Evolutionary conservation across 2,329 filamentous ascomycete genomes (phyloP).

Genomic region (Diaporthe longicolla): DNA sequence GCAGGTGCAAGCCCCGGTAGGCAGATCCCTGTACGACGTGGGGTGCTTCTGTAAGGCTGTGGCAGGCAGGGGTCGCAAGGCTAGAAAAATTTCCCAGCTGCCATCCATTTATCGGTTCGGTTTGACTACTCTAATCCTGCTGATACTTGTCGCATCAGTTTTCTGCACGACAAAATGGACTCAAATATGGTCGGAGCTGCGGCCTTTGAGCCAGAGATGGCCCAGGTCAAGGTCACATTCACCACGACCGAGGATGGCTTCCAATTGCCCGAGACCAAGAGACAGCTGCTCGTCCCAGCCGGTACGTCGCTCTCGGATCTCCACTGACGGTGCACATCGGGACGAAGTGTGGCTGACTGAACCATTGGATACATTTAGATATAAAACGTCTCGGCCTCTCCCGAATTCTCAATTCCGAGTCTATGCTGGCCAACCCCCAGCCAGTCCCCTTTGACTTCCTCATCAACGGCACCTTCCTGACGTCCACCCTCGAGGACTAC

Average conservation of each 20-base stretch:
- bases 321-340: constrained; percentile 36
- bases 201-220: constrained; percentile 50
- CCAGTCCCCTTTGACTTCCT: constrained; percentile 93
- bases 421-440: constrained; percentile 74
- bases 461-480: constrained; percentile 92
- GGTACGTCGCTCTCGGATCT: constrained; percentile 55
- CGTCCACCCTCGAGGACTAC: constrained; percentile 91
- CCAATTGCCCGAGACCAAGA: constrained; percentile 73
- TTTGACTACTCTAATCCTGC: not conserved
- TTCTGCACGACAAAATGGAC: constrained; percentile 33
- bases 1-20: constrained; percentile 3
- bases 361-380: constrained; percentile 56
- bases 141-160: constrained; percentile 29
- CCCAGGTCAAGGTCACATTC: constrained; percentile 78
- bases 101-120: not conserved
- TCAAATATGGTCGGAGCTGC: constrained; percentile 48
- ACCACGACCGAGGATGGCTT: constrained; percentile 74
- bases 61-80: constrained; percentile 32
- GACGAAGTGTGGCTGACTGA: constrained; percentile 27
- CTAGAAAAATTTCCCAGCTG: constrained; percentile 41
- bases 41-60: constrained; percentile 37
- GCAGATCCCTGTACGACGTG: constrained; percentile 23
- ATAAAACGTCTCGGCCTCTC: constrained; percentile 80
- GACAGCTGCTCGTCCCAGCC: constrained; percentile 73
- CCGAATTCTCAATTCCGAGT: constrained; percentile 79